A percentile compares a stretch with the other conserved stretches of the same genome.
These are phyloP conservation scores for Trichocomaceae sp. DNA, from an alignment of 2,329 filamentous ascomycete species.

Conservation along the genomic window DNA sequence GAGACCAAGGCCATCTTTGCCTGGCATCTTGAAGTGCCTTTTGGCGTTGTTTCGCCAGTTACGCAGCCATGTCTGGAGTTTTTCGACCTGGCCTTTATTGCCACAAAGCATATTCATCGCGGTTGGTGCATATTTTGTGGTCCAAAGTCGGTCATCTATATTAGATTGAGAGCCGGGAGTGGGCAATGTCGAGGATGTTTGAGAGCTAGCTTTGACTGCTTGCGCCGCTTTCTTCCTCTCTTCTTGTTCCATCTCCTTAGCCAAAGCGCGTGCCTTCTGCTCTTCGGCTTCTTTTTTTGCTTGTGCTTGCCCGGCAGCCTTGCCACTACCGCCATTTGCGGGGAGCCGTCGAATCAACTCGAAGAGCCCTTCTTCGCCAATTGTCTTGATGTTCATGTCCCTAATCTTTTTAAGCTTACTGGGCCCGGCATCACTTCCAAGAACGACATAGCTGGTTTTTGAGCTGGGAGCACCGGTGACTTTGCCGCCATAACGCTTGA, in stretches of 20 bases:
- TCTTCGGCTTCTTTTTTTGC: slow-evolving; percentile 82
- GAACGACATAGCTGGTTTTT: slow-evolving; percentile 89
- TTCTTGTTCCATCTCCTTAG: slow-evolving; percentile 76
- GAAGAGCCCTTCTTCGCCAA: slow-evolving; percentile 88
- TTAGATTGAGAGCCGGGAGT: slow-evolving; percentile 24
- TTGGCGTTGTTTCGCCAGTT: slow-evolving; percentile 74
- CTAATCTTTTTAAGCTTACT: slow-evolving; percentile 86
- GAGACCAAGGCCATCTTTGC: slow-evolving; percentile 74
- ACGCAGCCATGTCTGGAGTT: slow-evolving; percentile 78
- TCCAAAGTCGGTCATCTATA: slow-evolving; percentile 69
- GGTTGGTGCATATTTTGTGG: slow-evolving; percentile 87
- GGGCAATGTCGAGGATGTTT: slow-evolving; percentile 38
- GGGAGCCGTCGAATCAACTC: slow-evolving; percentile 75
- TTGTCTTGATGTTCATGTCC: slow-evolving; percentile 74
- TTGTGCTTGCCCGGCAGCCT: slow-evolving; percentile 76
- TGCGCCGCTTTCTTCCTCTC: slow-evolving; percentile 53
- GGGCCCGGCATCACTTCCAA: slow-evolving; percentile 85
- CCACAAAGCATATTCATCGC: slow-evolving; percentile 84
- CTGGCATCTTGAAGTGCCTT: slow-evolving; percentile 72
- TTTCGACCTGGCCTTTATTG: slow-evolving; percentile 86
- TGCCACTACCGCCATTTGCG: slow-evolving; percentile 77
- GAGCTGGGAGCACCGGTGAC: slow-evolving; percentile 77
- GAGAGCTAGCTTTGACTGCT: slow-evolving; percentile 39
- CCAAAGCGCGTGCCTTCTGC: slow-evolving; percentile 71
- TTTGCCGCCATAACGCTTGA: slow-evolving; percentile 93